phyloP scores from a whole-genome alignment of 176 grass and related monocot genomes.

The Panicum miliaceum region DNA sequence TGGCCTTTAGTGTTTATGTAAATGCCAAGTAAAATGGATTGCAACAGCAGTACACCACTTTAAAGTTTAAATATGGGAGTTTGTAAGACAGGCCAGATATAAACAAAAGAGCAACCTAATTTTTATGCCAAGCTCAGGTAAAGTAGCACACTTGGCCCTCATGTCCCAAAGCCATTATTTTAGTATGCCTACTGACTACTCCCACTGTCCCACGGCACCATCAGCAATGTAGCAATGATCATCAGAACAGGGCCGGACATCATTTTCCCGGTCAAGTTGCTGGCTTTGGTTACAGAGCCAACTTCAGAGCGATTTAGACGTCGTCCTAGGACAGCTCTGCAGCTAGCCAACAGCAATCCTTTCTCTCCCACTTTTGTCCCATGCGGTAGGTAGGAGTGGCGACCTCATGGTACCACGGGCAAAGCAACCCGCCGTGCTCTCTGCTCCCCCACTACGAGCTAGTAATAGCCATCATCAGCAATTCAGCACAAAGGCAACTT shows the following conservation, averaged over 20 bases:
- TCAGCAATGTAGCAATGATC: conserved; percentile 4
- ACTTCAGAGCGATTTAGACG: conserved; percentile 15
- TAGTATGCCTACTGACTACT: neutral
- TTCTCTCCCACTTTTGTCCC: conserved; percentile 18
- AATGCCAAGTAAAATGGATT: neutral
- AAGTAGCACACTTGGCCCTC: neutral
- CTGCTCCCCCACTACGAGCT: conserved; percentile 10
- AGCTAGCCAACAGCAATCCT: neutral
- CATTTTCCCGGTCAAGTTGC: conserved; percentile 24
- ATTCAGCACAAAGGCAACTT: neutral
- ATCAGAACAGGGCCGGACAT: neutral
- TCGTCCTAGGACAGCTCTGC: neutral
- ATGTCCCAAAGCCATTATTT: neutral
- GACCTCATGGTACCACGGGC: neutral
- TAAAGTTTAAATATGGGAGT: neutral
- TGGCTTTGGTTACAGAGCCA: conserved; percentile 3
- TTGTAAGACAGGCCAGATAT: neutral
- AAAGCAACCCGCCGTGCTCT: neutral
- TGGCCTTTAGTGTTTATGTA: neutral
- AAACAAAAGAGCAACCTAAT: neutral
- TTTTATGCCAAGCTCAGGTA: neutral
- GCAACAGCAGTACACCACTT: neutral
- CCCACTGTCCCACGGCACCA: neutral
- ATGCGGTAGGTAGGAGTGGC: conserved; percentile 36
- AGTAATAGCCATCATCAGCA: neutral